Base-by-base conservation (phyloP, 257 asterid genomes). In the Capsicum chinense region DNA sequence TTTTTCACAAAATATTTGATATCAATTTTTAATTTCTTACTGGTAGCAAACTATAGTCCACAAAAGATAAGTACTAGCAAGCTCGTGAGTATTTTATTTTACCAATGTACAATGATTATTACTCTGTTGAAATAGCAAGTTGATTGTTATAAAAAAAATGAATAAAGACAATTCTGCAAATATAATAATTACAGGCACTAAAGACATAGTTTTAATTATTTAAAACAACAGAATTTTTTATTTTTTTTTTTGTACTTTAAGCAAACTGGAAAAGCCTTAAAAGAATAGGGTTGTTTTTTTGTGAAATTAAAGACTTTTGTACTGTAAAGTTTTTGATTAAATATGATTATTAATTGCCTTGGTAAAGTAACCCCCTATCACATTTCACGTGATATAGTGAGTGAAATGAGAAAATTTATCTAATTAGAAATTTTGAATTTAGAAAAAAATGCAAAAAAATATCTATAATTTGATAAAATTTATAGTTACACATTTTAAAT, bases 221-320 rank as follows among this genome's bases (percentile, higher is more conserved):
- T 9, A 70, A 70, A 70, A 16, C 13, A 37, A 68, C 13, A 14
- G 15, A 54, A 54, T 0, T 54, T 54, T 54, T 60, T n/a, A 4
- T n/a, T 56, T 56, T 56, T 11, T 5, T 4, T 0, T 50, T 52
- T 3, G 47, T 52, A 76, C 81, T 76, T 21, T 7, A 89, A 67
- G 56, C 89, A 57, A 39, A 56, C n/a, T 26, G 66, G 80, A 73
- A 84, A 66, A 73, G 78, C 62, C 62, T 50, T 74, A 50, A 76
- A 76, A 76, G 63, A 76, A 74, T 62, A 50, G 60, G 60, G 81
- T 12, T 52, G 78, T 74, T 74, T 50, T 21, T 21, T 69, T 69
- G 54, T 26, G 63, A 76, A 52, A 52, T 52, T 52, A 52, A 76
- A 76, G 59, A 76, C 48, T 14, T 70, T n/a, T 52, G 48, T 76